Conservation (phyloP, 179 eudicot genomes). For the Carnegiea gigantea region DNA sequence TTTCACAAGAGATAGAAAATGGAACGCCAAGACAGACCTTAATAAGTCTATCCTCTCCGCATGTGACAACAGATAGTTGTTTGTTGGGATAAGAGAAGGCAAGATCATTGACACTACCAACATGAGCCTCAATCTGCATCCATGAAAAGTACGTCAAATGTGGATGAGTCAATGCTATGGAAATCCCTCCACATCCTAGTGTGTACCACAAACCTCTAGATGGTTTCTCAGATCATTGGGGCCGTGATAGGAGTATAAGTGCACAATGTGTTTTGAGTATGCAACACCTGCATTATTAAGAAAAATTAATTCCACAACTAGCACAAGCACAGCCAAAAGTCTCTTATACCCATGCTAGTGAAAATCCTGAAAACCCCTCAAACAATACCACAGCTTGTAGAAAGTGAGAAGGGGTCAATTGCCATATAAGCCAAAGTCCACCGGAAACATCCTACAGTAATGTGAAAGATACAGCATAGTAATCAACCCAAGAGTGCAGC, state of each 20-base stretch:
- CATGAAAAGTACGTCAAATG: background rate
- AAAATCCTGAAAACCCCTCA: background rate
- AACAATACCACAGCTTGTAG: no score
- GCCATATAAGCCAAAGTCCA: no score
- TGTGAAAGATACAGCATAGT: no score
- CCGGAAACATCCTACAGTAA: no score
- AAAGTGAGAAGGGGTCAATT: background rate
- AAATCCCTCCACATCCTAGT: background rate
- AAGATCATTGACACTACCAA: constrained; percentile 85
- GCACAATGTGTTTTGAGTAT: constrained; percentile 81
- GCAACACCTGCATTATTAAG: constrained; percentile 63
- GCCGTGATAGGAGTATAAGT: constrained; percentile 64
- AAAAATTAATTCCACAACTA: background rate
- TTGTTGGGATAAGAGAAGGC: constrained; percentile 78
- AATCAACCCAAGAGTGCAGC: no score
- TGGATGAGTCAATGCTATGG: background rate
- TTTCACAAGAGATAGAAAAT: background rate
- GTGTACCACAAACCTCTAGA: constrained; percentile 62
- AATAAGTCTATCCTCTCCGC: constrained; percentile 83
- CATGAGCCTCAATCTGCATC: constrained; percentile 84
- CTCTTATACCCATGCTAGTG: background rate
- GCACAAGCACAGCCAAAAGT: background rate
- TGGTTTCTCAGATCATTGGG: constrained; percentile 67
- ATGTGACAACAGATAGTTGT: constrained; percentile 69
- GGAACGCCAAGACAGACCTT: constrained; percentile 48